Percentiles rank a stretch among this genome's conserved stretches.
phyloP scores from a whole-genome alignment of 148 eudicot species.

The Diospyros kaki region DNA sequence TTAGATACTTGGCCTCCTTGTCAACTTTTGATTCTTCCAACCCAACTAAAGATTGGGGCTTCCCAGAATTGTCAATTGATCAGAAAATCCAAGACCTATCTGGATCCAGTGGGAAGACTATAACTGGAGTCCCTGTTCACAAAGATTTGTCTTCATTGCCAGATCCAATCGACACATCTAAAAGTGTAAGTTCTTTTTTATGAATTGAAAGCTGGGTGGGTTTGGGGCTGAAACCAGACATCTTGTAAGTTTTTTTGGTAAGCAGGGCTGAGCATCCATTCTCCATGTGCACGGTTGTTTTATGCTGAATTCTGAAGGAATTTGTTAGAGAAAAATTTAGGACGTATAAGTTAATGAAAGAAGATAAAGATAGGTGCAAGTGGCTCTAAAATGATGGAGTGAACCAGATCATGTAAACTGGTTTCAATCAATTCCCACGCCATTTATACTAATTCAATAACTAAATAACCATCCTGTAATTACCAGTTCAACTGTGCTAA shows the following conservation, averaged over 20 bases:
- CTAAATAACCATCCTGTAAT: no score
- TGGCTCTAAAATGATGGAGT: not conserved
- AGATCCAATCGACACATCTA: slow-evolving; percentile 13
- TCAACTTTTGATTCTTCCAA: slow-evolving; percentile 76
- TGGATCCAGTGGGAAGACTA: slow-evolving; percentile 20
- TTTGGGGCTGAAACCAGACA: not conserved
- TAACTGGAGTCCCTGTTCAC: slow-evolving; percentile 18
- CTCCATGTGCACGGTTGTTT: not conserved
- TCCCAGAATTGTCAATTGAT: slow-evolving; percentile 55
- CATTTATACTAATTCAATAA: no score
- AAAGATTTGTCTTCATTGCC: slow-evolving; percentile 21
- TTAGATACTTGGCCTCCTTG: slow-evolving; percentile 52
- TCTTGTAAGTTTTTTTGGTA: no score
- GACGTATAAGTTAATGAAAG: not conserved
- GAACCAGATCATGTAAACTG: not conserved
- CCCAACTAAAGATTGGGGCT: slow-evolving; percentile 92
- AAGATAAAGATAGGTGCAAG: not conserved
- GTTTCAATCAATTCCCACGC: no score
- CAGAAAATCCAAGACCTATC: slow-evolving; percentile 13
- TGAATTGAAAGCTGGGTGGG: not conserved
- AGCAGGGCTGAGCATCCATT: not conserved
- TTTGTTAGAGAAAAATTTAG: not conserved
- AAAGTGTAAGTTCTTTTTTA: slow-evolving; percentile 35
- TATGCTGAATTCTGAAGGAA: not conserved
- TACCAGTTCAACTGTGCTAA: not conserved